These are phyloP conservation scores for Fusarium transvaalense DNA, from an alignment of 2,329 filamentous ascomycete genomes.

Conservation along the genomic window DNA sequence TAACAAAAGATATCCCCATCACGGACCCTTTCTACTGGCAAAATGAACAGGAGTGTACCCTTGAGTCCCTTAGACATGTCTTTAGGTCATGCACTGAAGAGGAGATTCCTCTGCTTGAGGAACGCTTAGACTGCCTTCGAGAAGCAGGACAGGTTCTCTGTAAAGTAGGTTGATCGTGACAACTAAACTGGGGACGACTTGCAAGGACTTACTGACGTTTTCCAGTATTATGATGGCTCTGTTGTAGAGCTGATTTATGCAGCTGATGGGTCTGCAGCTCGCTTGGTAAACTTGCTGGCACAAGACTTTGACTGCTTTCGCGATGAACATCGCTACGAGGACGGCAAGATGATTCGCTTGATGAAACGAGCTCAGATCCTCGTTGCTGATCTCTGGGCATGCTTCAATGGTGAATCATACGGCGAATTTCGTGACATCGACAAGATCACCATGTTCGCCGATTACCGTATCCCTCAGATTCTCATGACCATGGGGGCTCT, in stretches of 20 bases:
- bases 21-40: conserved; percentile 91
- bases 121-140: conserved; percentile 82
- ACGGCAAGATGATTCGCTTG: conserved; percentile 78
- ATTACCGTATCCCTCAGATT: conserved; percentile 97
- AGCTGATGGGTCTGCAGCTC: conserved; percentile 83
- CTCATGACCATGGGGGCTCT: conserved; percentile 85
- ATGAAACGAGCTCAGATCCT: conserved; percentile 97
- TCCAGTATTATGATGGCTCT: conserved; percentile 79
- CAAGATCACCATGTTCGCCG: conserved; percentile 98
- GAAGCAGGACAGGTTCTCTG: conserved; percentile 86
- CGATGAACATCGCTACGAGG: conserved; percentile 82
- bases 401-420: conserved; percentile 83
- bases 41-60: conserved; percentile 78
- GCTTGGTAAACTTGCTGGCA: conserved; percentile 86
- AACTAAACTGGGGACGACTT: too few species aligned
- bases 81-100: conserved; percentile 91
- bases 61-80: conserved; percentile 78
- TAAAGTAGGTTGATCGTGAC: conserved; percentile 66
- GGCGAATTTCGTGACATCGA: conserved; percentile 91
- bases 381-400: conserved; percentile 96
- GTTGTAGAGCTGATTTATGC: conserved; percentile 79
- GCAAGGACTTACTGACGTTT: conserved; percentile 7
- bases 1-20: conserved; percentile 78
- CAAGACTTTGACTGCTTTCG: conserved; percentile 87
- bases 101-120: conserved; percentile 84